These are phyloP conservation scores for Butyriboletus appendiculatus DNA, from an alignment of 1,284 basidiomycete species.

Conservation along the genomic window DNA sequence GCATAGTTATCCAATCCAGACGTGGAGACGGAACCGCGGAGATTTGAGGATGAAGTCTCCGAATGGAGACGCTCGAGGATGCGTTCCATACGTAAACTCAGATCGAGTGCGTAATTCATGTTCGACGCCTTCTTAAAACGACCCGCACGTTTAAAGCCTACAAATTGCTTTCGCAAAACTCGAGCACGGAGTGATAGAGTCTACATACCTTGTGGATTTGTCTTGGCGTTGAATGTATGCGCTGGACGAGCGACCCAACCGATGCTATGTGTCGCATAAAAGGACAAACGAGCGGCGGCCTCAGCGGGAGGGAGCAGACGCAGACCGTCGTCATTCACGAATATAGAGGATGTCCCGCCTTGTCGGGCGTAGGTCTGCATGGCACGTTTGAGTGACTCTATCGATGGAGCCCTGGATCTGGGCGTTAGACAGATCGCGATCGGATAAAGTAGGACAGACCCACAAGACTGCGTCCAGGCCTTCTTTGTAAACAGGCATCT, in stretches of 20 bases:
- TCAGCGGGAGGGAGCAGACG: conserved; percentile 63
- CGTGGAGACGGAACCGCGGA: conserved; percentile 25
- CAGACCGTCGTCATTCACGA: conserved; percentile 79
- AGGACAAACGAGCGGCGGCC: conserved; percentile 62
- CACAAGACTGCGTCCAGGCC: conserved; percentile 68
- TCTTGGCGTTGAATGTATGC: conserved; percentile 53
- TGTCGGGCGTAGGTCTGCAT: conserved; percentile 87
- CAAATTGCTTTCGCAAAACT: background rate
- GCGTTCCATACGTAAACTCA: conserved; percentile 71
- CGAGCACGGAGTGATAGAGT: background rate
- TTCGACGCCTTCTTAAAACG: conserved; percentile 91
- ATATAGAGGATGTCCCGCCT: conserved; percentile 75
- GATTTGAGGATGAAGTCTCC: conserved; percentile 30
- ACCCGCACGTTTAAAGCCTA: conserved; percentile 80
- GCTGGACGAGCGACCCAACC: conserved; percentile 83
- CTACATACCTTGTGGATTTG: conserved; percentile 19
- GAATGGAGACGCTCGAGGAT: conserved; percentile 35
- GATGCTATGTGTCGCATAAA: conserved; percentile 81
- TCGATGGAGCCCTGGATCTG: conserved; percentile 62
- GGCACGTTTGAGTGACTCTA: conserved; percentile 80
- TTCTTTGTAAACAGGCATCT: conserved; percentile 84
- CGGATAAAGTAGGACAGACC: conserved; percentile 29
- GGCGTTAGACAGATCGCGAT: conserved; percentile 3
- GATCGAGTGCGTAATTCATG: conserved; percentile 81
- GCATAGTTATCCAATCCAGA: conserved; percentile 17